Conservation (phyloP, 257 asterid genomes). For the Nicotiana knightiana region DNA sequence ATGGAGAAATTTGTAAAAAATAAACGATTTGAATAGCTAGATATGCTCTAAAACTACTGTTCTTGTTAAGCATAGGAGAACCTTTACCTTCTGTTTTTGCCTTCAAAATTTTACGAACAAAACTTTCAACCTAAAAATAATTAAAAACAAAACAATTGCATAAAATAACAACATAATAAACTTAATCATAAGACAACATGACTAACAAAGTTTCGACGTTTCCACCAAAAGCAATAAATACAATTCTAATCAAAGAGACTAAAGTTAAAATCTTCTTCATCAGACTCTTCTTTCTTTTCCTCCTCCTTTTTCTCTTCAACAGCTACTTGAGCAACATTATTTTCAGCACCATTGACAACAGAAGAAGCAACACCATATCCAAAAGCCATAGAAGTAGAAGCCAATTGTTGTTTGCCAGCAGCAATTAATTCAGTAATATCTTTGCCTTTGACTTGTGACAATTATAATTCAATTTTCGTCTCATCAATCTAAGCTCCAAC, state of each 20-base stretch:
- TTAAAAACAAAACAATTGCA: no score
- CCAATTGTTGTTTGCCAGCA: conserved; percentile 12
- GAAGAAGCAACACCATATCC: not conserved
- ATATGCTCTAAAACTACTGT: no score
- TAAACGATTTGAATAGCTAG: not conserved
- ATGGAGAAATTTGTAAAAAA: not conserved
- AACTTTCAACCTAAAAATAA: no score
- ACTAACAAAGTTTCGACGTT: not conserved
- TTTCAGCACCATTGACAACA: not conserved
- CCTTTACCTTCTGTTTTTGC: not conserved
- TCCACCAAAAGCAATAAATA: not conserved
- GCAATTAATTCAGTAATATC: conserved; percentile 17
- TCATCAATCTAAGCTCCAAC: conserved; percentile 16
- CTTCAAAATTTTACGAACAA: not conserved
- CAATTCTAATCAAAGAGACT: not conserved
- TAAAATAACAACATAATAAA: not conserved
- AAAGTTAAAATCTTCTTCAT: conserved; percentile 6
- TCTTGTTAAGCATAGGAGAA: no score
- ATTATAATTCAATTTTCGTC: not conserved
- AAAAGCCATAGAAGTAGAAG: not conserved
- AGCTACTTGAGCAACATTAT: not conserved
- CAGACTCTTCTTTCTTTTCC: conserved; percentile 12
- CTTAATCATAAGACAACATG: not conserved
- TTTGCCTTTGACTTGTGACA: conserved; percentile 8
- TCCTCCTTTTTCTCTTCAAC: conserved; percentile 4